phyloP scores from a whole-genome alignment of 2,329 filamentous ascomycete species.

The Trichoderma arundinaceum region DNA sequence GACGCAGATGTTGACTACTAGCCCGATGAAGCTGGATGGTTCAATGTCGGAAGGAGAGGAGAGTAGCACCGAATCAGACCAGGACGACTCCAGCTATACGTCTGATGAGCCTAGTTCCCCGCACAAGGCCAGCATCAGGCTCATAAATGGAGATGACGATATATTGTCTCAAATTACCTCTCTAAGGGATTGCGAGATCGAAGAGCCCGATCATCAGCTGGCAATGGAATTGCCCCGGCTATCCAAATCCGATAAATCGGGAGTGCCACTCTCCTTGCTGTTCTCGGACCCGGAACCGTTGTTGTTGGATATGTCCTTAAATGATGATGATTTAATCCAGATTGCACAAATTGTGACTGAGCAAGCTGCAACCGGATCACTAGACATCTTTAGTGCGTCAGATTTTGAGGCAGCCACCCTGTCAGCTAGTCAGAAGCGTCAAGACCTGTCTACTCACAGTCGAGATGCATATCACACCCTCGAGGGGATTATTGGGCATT shows the following conservation, averaged over 20 bases:
- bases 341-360: constrained; percentile 75
- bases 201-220: constrained; percentile 55
- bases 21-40: constrained; percentile 48
- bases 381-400: constrained; percentile 45
- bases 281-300: constrained; percentile 65
- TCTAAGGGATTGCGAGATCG: constrained; percentile 55
- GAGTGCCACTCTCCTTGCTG: constrained; percentile 59
- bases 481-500: constrained; percentile 51
- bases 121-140: constrained; percentile 54
- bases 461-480: constrained; percentile 58
- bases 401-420: constrained; percentile 34
- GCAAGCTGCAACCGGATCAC: constrained; percentile 63
- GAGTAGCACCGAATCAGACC: constrained; percentile 60
- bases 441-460: constrained; percentile 50
- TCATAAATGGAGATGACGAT: constrained; percentile 57
- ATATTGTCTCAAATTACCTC: constrained; percentile 59
- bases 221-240: constrained; percentile 57
- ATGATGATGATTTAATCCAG: constrained; percentile 67
- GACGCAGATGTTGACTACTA: constrained; percentile 39
- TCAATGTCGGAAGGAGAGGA: constrained; percentile 54
- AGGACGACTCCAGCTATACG: constrained; percentile 59
- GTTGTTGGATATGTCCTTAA: constrained; percentile 50
- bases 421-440: constrained; percentile 45
- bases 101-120: constrained; percentile 58
- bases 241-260: constrained; percentile 54